Percentiles rank a stretch among this genome's conserved stretches.
Conservation (phyloP, 306 rosid species). For the Ammopiptanthus mongolicus region DNA sequence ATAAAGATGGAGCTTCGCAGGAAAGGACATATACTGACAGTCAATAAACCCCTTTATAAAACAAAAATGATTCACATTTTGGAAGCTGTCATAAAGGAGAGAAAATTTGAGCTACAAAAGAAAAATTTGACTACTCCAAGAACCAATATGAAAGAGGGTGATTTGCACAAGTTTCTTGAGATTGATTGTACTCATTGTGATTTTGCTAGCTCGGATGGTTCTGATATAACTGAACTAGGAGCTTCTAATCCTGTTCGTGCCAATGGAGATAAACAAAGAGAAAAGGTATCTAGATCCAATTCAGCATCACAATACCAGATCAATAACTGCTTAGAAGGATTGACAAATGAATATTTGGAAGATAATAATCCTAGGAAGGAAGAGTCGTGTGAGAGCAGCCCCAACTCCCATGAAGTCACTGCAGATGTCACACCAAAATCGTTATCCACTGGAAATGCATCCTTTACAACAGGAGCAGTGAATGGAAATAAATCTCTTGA, state of each 20-base stretch:
- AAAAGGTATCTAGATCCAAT: constrained; percentile 22
- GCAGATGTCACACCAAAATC: constrained; percentile 18
- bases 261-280: constrained; percentile 38
- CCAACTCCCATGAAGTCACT: constrained; percentile 12
- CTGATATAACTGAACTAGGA: constrained; percentile 53
- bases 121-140: constrained; percentile 34
- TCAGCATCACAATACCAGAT: constrained; percentile 32
- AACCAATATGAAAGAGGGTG: constrained; percentile 44
- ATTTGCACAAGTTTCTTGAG: constrained; percentile 69
- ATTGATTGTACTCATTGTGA: constrained; percentile 77
- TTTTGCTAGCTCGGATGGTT: constrained; percentile 68
- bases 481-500: constrained; percentile 65
- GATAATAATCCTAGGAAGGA: constrained; percentile 33
- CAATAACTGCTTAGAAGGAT: constrained; percentile 46
- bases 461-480: constrained; percentile 20
- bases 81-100: constrained; percentile 68
- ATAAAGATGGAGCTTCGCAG: constrained; percentile 81
- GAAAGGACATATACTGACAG: constrained; percentile 60
- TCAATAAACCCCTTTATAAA: constrained; percentile 83
- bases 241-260: constrained; percentile 30
- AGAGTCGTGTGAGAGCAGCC: constrained; percentile 27
- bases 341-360: constrained; percentile 36
- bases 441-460: constrained; percentile 3
- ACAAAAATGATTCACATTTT: constrained; percentile 75
- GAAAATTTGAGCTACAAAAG: constrained; percentile 52